These are phyloP conservation scores for Pseudocercospora fijiensis DNA, from an alignment of 2,329 filamentous ascomycete genomes.

Conservation along the genomic window DNA sequence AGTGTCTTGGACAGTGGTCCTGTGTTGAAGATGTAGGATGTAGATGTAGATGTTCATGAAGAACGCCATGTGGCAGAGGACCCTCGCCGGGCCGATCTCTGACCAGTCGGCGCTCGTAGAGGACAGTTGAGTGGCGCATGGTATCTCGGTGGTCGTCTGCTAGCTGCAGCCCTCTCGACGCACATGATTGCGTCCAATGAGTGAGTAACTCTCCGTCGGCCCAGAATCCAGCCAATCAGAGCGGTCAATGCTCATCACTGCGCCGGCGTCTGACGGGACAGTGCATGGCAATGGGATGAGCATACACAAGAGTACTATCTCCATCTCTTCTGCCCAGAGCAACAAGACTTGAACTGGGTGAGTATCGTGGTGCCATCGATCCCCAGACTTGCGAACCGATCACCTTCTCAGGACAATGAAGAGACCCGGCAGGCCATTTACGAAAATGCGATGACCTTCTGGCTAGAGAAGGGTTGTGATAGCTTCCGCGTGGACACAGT, in stretches of 20 bases:
- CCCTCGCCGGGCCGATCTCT: conserved; percentile 2
- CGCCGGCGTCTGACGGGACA: conserved; percentile 27
- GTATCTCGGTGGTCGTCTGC: background rate
- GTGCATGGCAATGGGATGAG: conserved; percentile 49
- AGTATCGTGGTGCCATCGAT: conserved; percentile 42
- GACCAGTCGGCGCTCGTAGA: conserved; percentile 9
- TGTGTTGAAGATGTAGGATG: conserved; percentile 7
- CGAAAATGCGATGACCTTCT: conserved; percentile 48
- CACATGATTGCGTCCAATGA: background rate
- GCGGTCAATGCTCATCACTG: background rate
- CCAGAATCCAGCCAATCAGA: conserved; percentile 5
- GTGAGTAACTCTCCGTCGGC: background rate
- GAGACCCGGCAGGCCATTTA: conserved; percentile 46
- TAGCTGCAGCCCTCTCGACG: conserved; percentile 1
- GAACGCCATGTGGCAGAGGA: background rate
- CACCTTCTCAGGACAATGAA: conserved; percentile 49
- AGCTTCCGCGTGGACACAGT: conserved; percentile 52
- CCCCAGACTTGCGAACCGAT: conserved; percentile 44
- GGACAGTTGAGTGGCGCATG: conserved; percentile 1
- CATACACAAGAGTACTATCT: conserved; percentile 49
- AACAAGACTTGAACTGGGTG: conserved; percentile 51
- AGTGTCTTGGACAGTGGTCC: conserved; percentile 19
- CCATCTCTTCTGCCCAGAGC: conserved; percentile 46
- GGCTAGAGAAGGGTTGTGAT: conserved; percentile 44
- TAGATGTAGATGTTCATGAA: background rate